Evolutionary conservation across 2,329 filamentous ascomycete genomes (phyloP).

Genomic region (Talaromyces verruculosus): DNA sequence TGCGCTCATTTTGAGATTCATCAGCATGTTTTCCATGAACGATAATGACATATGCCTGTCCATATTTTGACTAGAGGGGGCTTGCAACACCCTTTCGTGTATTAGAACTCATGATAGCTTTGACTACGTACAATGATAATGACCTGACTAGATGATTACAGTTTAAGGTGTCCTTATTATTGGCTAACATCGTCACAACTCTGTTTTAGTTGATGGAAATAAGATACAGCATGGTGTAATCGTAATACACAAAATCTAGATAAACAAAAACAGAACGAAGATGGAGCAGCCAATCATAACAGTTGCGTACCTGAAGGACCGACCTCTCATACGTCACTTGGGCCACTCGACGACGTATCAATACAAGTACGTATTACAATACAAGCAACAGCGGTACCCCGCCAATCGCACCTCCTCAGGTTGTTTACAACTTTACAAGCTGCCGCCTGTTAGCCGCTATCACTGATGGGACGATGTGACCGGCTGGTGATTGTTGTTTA

Average conservation of each 20-base stretch:
- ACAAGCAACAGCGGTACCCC: constrained; percentile 13
- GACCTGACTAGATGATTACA: background rate
- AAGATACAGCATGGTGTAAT: background rate
- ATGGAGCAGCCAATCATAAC: background rate
- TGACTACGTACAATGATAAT: constrained; percentile 6
- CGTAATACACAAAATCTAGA: background rate
- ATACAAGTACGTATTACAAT: background rate
- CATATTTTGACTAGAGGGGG: constrained; percentile 7
- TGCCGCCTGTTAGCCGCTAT: constrained; percentile 1
- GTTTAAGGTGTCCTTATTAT: background rate
- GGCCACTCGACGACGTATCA: background rate
- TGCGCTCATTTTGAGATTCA: background rate
- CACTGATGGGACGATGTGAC: constrained; percentile 7
- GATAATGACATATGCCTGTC: constrained; percentile 10
- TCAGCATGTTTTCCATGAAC: background rate
- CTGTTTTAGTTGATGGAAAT: background rate
- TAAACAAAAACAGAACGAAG: constrained; percentile 11
- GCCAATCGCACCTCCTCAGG: constrained; percentile 20
- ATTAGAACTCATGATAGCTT: constrained; percentile 11
- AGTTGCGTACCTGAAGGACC: constrained; percentile 8
- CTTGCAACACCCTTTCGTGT: background rate
- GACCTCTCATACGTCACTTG: background rate
- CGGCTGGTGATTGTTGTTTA: background rate
- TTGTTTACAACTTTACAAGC: constrained; percentile 19
- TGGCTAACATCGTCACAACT: background rate